phyloP scores from a whole-genome alignment of 2,329 filamentous ascomycete species.

The Penicillium capsulatum region DNA sequence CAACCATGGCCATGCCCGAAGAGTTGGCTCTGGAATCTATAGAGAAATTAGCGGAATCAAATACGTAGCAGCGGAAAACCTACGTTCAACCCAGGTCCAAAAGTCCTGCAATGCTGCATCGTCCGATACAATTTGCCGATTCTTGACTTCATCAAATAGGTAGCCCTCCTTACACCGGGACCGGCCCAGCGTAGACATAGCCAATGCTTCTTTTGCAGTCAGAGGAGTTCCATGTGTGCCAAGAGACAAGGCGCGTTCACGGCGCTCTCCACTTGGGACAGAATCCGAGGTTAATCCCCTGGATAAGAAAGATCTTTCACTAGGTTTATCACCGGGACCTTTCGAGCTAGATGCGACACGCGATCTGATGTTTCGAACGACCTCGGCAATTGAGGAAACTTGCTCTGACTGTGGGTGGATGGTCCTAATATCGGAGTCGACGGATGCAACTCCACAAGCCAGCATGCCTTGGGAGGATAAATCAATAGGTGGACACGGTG shows the following conservation, averaged over 20 bases:
- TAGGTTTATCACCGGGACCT: slow-evolving; percentile 6
- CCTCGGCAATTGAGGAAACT: slow-evolving; percentile 27
- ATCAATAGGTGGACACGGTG: slow-evolving; percentile 36
- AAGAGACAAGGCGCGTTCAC: slow-evolving; percentile 34
- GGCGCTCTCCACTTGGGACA: slow-evolving; percentile 37
- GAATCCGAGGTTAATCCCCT: slow-evolving; percentile 13
- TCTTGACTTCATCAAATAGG: slow-evolving; percentile 51
- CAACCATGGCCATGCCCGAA: slow-evolving; percentile 51
- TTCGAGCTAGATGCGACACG: slow-evolving; percentile 19
- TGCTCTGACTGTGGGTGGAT: slow-evolving; percentile 30
- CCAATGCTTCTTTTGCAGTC: slow-evolving; percentile 38
- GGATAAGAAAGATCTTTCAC: slow-evolving; percentile 7
- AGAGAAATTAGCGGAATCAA: neutral
- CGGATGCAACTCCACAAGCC: slow-evolving; percentile 28
- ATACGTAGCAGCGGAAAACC: slow-evolving; percentile 14
- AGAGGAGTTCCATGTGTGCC: slow-evolving; percentile 28
- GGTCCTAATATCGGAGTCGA: slow-evolving; percentile 28
- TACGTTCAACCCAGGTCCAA: slow-evolving; percentile 56
- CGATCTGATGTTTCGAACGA: slow-evolving; percentile 29
- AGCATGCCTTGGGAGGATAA: slow-evolving; percentile 38
- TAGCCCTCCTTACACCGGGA: slow-evolving; percentile 54
- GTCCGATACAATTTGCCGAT: slow-evolving; percentile 53
- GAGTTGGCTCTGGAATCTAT: slow-evolving; percentile 39
- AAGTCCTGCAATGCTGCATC: slow-evolving; percentile 55
- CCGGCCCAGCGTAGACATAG: slow-evolving; percentile 40